Conservation (phyloP, 352 stramenopile species). For the Pythium aphanidermatum region DNA sequence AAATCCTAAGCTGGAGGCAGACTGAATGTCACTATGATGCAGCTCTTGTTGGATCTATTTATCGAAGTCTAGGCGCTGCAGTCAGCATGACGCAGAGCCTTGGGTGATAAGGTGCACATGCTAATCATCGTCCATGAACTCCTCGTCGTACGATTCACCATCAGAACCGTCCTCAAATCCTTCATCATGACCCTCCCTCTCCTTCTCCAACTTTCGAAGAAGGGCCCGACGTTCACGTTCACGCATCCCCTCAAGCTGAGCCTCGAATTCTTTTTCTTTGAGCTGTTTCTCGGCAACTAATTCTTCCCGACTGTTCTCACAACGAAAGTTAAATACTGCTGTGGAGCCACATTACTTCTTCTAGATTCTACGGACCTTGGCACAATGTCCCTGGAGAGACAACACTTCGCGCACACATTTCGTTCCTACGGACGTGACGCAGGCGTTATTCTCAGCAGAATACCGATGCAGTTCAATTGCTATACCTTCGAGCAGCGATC, state of each 20-base stretch:
- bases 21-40: too few species aligned
- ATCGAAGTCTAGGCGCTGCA: too few species aligned
- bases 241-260: slow-evolving; percentile 53
- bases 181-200: slow-evolving; percentile 40
- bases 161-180: slow-evolving; percentile 25
- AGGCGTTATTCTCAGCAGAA: not conserved
- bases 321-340: not conserved
- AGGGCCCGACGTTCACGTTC: slow-evolving; percentile 73
- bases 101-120: too few species aligned
- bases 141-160: slow-evolving; percentile 49
- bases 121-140: slow-evolving; percentile 32
- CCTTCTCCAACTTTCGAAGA: slow-evolving; percentile 49
- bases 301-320: slow-evolving; percentile 42
- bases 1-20: too few species aligned
- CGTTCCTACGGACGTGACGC: slow-evolving; percentile 29
- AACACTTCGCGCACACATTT: slow-evolving; percentile 89
- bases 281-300: slow-evolving; percentile 34
- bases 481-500: slow-evolving; percentile 79
- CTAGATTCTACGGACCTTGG: slow-evolving; percentile 46
- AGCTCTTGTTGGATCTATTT: too few species aligned
- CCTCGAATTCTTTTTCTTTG: slow-evolving; percentile 46
- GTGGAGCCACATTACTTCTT: not conserved
- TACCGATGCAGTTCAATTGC: not conserved
- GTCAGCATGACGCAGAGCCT: too few species aligned
- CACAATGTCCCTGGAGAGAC: slow-evolving; percentile 64